Evolutionary conservation across 371 early-diverging fungal species (phyloP).

Genomic region (Mucor mucedo): DNA sequence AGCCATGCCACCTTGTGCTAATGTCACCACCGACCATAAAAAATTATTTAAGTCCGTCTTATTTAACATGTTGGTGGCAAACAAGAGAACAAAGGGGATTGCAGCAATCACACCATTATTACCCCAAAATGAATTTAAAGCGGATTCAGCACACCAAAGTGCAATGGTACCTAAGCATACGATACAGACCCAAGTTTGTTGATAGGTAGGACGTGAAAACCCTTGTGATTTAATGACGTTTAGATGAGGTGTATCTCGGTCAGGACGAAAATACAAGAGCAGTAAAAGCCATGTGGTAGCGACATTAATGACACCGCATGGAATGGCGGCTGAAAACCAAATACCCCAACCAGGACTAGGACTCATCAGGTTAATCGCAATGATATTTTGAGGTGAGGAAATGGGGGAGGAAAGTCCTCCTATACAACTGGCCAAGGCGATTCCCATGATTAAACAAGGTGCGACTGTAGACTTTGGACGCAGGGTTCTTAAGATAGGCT

Average conservation of each 20-base stretch:
- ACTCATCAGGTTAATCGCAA: constrained; percentile 83
- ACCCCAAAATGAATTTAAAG: constrained; percentile 74
- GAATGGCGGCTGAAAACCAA: constrained; percentile 83
- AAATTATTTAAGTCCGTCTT: constrained; percentile 95
- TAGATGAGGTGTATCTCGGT: constrained; percentile 51
- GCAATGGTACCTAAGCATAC: constrained; percentile 62
- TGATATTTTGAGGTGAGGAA: constrained; percentile 91
- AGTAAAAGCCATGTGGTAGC: constrained; percentile 80
- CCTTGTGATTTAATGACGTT: constrained; percentile 60
- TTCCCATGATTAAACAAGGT: constrained; percentile 88
- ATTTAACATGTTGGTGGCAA: constrained; percentile 84
- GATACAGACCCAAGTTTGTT: constrained; percentile 76
- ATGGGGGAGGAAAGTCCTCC: constrained; percentile 97
- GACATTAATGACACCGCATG: constrained; percentile 71
- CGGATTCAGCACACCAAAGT: constrained; percentile 87
- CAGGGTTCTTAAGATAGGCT: constrained; percentile 73
- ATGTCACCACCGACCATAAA: constrained; percentile 89
- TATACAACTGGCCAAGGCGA: constrained; percentile 92
- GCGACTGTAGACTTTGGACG: constrained; percentile 66
- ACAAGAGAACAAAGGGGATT: constrained; percentile 87
- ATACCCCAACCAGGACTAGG: constrained; percentile 85
- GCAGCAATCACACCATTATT: constrained; percentile 93
- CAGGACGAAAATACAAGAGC: constrained; percentile 63
- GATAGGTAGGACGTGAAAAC: constrained; percentile 76
- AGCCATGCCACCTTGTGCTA: constrained; percentile 95